Percentiles rank a stretch among this genome's conserved stretches.
phyloP scores from a whole-genome alignment of 495 filamentous ascomycete species.

The Aspergillus wentii region DNA sequence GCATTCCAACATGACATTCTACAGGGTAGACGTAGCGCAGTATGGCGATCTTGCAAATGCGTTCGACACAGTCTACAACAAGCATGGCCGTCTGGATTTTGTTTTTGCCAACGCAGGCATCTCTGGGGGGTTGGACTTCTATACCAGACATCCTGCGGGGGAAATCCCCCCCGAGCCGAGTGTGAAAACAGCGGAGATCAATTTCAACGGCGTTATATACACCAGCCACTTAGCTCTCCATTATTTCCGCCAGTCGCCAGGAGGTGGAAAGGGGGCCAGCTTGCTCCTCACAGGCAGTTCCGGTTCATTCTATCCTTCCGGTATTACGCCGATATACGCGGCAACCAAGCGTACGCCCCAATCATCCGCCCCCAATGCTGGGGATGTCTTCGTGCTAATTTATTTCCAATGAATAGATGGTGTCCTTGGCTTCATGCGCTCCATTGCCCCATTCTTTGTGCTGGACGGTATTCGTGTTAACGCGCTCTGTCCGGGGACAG shows the following conservation, averaged over 20 bases:
- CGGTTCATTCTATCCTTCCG: slow-evolving; percentile 13
- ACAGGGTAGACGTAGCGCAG: slow-evolving; percentile 12
- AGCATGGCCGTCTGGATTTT: slow-evolving; percentile 9
- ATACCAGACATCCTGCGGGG: slow-evolving; percentile 6
- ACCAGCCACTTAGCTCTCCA: slow-evolving; percentile 19
- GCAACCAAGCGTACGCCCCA: slow-evolving; percentile 14
- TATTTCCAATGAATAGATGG: background rate
- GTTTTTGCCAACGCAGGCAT: slow-evolving; percentile 20
- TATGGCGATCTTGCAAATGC: slow-evolving; percentile 10
- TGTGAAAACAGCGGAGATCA: slow-evolving; percentile 11
- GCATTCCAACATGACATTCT: slow-evolving; percentile 5
- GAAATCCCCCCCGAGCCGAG: slow-evolving; percentile 12
- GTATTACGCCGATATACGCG: slow-evolving; percentile 14
- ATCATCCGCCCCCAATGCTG: background rate
- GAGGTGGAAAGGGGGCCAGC: slow-evolving; percentile 6
- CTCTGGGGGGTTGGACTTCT: slow-evolving; percentile 14
- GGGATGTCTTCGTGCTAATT: background rate
- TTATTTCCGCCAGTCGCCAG: slow-evolving; percentile 17
- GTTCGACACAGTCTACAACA: slow-evolving; percentile 7
- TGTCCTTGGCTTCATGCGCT: slow-evolving; percentile 16
- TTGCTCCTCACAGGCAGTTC: slow-evolving; percentile 19
- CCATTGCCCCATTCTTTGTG: slow-evolving; percentile 11
- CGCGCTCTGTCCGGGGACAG: slow-evolving; percentile 14
- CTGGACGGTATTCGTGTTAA: slow-evolving; percentile 15
- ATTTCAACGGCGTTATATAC: slow-evolving; percentile 15